A percentile compares a stretch with the other conserved stretches of the same genome.
Conservation (phyloP, 2,329 filamentous ascomycete species). For the Beauveria sp. region DNA sequence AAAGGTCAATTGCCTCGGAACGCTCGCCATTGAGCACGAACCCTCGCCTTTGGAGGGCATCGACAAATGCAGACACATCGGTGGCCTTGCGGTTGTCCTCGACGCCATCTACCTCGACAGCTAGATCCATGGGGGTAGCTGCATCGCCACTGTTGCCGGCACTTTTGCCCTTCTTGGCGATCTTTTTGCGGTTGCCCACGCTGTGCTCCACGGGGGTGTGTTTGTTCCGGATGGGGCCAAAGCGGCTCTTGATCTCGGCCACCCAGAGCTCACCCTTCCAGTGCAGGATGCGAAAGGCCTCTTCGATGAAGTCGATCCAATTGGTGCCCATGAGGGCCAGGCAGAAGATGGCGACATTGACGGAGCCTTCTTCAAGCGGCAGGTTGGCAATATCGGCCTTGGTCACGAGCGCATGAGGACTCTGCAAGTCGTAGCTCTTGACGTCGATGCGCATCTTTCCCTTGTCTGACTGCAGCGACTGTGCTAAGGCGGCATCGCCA, state of each 20-base stretch:
- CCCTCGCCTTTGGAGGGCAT: conserved; percentile 70
- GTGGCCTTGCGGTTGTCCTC: conserved; percentile 63
- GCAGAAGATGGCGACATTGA: conserved; percentile 90
- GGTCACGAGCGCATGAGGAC: conserved; percentile 68
- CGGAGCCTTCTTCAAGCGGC: conserved; percentile 64
- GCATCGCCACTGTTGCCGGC: conserved; percentile 40
- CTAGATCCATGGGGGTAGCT: conserved; percentile 47
- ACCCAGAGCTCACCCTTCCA: conserved; percentile 97
- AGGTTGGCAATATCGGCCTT: conserved; percentile 82
- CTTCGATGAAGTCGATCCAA: conserved; percentile 93
- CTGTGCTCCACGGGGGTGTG: conserved; percentile 53
- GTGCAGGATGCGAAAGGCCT: conserved; percentile 83
- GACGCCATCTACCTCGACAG: conserved; percentile 63
- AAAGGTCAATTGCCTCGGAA: conserved; percentile 61
- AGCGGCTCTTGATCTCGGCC: conserved; percentile 91
- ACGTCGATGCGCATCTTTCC: conserved; percentile 66
- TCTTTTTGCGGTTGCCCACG: conserved; percentile 60
- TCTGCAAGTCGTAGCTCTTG: conserved; percentile 80
- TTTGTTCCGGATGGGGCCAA: conserved; percentile 39
- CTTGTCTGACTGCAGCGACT: conserved; percentile 54
- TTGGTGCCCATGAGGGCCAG: conserved; percentile 98
- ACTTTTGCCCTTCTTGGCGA: conserved; percentile 39
- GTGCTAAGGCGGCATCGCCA: conserved; percentile 78
- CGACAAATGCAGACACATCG: conserved; percentile 79
- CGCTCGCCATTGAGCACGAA: conserved; percentile 70